A percentile compares a stretch with the other conserved stretches of the same genome.
phyloP scores from a whole-genome alignment of 176 grass and related monocot species.

The Hordeum marinum region DNA sequence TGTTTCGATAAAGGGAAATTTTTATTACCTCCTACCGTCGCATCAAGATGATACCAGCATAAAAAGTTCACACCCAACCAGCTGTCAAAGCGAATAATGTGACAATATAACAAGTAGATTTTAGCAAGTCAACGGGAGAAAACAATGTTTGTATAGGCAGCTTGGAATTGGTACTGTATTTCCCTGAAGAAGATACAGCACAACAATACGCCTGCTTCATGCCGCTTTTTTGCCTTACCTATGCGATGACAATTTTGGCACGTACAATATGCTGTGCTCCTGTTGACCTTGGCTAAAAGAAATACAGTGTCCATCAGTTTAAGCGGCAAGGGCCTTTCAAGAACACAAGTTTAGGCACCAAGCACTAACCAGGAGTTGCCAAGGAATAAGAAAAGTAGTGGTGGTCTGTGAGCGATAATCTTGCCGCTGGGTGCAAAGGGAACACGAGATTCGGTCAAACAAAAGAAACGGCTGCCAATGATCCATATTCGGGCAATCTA shows the following conservation, averaged over 20 bases:
- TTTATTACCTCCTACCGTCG: too few relatives aligned
- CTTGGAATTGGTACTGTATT: background rate
- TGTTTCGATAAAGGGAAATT: too few relatives aligned
- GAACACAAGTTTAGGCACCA: background rate
- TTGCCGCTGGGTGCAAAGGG: background rate
- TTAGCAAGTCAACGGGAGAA: constrained; percentile 1
- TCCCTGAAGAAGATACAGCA: background rate
- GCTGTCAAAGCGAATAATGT: background rate
- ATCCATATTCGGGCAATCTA: background rate
- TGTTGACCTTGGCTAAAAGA: background rate
- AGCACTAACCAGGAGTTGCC: background rate
- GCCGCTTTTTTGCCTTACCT: constrained; percentile 23
- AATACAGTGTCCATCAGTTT: background rate
- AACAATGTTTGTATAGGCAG: background rate
- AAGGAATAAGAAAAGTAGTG: background rate
- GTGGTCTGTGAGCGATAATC: background rate
- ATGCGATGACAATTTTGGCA: background rate
- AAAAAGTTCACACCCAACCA: too few relatives aligned
- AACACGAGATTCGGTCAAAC: background rate
- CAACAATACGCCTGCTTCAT: constrained; percentile 31
- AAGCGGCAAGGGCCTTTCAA: background rate
- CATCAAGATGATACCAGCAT: too few relatives aligned
- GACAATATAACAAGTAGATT: background rate
- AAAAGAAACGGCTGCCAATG: background rate
- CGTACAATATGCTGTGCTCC: background rate